Evolutionary conservation across 371 early-diverging fungal species (phyloP).

Genomic region (Cokeromyces recurvatus): DNA sequence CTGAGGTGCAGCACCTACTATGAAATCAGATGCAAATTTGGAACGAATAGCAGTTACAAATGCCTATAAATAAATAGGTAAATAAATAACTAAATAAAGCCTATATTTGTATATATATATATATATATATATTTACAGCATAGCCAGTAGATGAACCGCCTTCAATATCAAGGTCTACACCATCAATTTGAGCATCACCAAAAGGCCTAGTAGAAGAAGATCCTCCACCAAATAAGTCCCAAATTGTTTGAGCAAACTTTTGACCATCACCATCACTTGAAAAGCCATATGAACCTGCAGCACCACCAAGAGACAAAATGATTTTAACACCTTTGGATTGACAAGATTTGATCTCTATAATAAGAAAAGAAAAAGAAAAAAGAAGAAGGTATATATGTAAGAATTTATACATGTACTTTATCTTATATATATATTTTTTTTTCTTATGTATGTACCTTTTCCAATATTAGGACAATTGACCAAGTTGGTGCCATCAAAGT

Average conservation of each 20-base stretch:
- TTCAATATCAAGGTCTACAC: slow-evolving; percentile 72
- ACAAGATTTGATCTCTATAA: slow-evolving; percentile 56
- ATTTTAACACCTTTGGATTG: slow-evolving; percentile 61
- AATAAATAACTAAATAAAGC: too few species aligned
- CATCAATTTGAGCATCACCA: slow-evolving; percentile 56
- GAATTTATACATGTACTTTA: too few species aligned
- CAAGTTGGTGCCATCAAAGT: slow-evolving; percentile 47
- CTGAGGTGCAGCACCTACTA: slow-evolving; percentile 70
- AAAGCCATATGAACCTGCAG: slow-evolving; percentile 59
- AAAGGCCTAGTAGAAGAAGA: slow-evolving; percentile 52
- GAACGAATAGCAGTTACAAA: slow-evolving; percentile 39
- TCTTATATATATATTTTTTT: neutral
- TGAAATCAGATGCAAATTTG: slow-evolving; percentile 33
- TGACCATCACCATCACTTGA: slow-evolving; percentile 38
- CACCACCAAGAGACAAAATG: slow-evolving; percentile 67
- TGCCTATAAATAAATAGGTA: slow-evolving; percentile 4
- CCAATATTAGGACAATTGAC: slow-evolving; percentile 58
- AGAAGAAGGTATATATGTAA: neutral
- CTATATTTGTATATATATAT: too few species aligned
- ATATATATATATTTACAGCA: slow-evolving; percentile 13
- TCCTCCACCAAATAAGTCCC: slow-evolving; percentile 60
- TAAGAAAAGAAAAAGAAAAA: neutral
- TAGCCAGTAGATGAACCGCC: slow-evolving; percentile 53
- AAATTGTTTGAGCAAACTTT: slow-evolving; percentile 55
- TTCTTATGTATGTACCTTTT: slow-evolving; percentile 15